Conservation (phyloP, 2,329 filamentous ascomycete species). For the Colletotrichum sp. region DNA sequence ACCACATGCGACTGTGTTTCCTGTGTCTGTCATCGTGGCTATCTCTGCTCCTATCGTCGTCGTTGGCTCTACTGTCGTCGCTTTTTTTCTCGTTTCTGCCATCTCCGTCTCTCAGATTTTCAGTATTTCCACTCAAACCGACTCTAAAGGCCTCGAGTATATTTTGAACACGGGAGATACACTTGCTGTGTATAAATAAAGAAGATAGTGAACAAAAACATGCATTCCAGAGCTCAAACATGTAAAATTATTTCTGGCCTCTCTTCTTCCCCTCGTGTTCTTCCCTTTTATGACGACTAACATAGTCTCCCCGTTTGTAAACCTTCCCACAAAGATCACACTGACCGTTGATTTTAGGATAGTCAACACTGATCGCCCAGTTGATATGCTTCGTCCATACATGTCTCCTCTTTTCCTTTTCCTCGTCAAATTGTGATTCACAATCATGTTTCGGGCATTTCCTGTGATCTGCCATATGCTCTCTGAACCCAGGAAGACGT, state of each 20-base stretch:
- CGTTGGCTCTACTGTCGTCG: background rate
- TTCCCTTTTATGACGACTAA: background rate
- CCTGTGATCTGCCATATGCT: background rate
- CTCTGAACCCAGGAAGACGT: background rate
- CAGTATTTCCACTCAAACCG: background rate
- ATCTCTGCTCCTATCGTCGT: background rate
- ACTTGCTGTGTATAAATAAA: background rate
- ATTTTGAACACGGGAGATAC: conserved; percentile 30
- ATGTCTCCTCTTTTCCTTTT: background rate
- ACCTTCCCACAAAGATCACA: background rate
- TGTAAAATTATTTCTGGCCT: rapidly evolving
- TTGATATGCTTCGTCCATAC: background rate
- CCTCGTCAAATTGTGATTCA: background rate
- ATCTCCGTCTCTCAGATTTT: background rate
- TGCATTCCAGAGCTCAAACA: background rate
- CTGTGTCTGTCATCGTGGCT: background rate
- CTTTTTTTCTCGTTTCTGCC: background rate
- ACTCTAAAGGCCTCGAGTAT: rapidly evolving
- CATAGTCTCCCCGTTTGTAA: background rate
- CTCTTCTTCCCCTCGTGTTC: background rate
- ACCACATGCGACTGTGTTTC: background rate
- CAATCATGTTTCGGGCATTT: background rate
- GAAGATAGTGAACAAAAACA: background rate
- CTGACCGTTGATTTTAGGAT: background rate
- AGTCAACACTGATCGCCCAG: background rate